Conservation (phyloP, 208 protist species). For the Naegleria gruberi region DNA sequence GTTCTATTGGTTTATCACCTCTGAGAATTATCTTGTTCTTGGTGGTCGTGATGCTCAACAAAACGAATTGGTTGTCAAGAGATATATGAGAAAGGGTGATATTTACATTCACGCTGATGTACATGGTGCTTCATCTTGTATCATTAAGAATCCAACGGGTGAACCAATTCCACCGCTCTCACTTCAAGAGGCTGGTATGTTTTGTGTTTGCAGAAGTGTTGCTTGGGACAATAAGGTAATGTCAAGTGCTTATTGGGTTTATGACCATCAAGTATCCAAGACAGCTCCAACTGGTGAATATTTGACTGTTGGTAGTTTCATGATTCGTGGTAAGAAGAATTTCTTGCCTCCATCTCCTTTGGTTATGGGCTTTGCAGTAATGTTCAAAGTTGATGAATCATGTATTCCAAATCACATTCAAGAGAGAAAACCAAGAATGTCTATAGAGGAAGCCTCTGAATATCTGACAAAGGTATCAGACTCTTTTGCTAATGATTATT, state of each 20-base stretch:
- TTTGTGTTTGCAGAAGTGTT: conserved; percentile 75
- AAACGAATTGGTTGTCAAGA: conserved; percentile 83
- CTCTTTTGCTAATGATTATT: conserved; percentile 33
- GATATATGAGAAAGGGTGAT: conserved; percentile 68
- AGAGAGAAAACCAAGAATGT: conserved; percentile 32
- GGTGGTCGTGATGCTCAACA: conserved; percentile 82
- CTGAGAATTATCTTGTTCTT: conserved; percentile 88
- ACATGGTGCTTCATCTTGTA: conserved; percentile 71
- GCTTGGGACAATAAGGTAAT: conserved; percentile 88
- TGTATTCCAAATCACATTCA: conserved; percentile 42
- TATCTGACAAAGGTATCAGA: not conserved
- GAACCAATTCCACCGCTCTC: conserved; percentile 50
- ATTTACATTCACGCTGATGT: conserved; percentile 91
- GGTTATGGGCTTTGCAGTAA: conserved; percentile 54
- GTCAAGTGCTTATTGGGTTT: conserved; percentile 86
- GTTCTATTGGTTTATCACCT: conserved; percentile 93
- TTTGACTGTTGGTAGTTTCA: conserved; percentile 72
- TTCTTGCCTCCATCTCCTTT: conserved; percentile 57
- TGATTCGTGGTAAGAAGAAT: conserved; percentile 80
- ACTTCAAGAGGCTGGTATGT: conserved; percentile 70
- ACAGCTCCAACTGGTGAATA: conserved; percentile 71
- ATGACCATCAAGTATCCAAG: conserved; percentile 59
- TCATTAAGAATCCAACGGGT: conserved; percentile 77
- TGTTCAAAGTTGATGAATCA: conserved; percentile 50
- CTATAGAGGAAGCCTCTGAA: not conserved